These are phyloP conservation scores for Vararia minispora DNA, from an alignment of 768 basidiomycete genomes.

Conservation along the genomic window DNA sequence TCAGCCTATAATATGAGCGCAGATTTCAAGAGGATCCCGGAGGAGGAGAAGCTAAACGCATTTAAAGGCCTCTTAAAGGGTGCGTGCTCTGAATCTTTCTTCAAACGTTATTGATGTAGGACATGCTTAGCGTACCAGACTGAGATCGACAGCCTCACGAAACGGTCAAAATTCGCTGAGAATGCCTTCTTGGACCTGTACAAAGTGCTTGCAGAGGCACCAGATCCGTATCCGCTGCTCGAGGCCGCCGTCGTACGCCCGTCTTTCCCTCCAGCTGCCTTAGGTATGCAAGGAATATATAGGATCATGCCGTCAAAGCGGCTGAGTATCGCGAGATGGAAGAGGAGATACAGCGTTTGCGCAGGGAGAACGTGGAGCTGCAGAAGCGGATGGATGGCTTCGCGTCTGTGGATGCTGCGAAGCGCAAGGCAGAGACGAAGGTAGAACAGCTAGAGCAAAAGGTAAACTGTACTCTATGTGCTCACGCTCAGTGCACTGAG, in stretches of 20 bases:
- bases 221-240: slow-evolving; percentile 93
- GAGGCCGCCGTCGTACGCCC: slow-evolving; percentile 78
- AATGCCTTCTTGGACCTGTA: slow-evolving; percentile 95
- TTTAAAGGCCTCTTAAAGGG: slow-evolving; percentile 90
- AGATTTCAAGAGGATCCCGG: slow-evolving; percentile 97
- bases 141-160: slow-evolving; percentile 93
- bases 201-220: slow-evolving; percentile 92
- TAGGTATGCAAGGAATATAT: not conserved
- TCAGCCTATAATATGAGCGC: not conserved
- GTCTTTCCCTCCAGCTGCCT: not conserved
- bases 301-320: slow-evolving; percentile 92
- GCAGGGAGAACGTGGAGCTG: slow-evolving; percentile 77
- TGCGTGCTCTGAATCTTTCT: slow-evolving; percentile 20
- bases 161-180: slow-evolving; percentile 85
- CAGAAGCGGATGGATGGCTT: slow-evolving; percentile 60
- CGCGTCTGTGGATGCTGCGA: slow-evolving; percentile 49
- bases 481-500: too few species aligned
- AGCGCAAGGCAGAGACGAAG: slow-evolving; percentile 64
- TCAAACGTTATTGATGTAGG: not conserved
- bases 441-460: slow-evolving; percentile 77
- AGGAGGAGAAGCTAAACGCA: slow-evolving; percentile 74
- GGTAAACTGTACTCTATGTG: too few species aligned
- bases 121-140: slow-evolving; percentile 70
- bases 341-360: slow-evolving; percentile 55
- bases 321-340: slow-evolving; percentile 74